phyloP scores from a whole-genome alignment of 2,329 filamentous ascomycete species.

The Rugonectria rugulosa region DNA sequence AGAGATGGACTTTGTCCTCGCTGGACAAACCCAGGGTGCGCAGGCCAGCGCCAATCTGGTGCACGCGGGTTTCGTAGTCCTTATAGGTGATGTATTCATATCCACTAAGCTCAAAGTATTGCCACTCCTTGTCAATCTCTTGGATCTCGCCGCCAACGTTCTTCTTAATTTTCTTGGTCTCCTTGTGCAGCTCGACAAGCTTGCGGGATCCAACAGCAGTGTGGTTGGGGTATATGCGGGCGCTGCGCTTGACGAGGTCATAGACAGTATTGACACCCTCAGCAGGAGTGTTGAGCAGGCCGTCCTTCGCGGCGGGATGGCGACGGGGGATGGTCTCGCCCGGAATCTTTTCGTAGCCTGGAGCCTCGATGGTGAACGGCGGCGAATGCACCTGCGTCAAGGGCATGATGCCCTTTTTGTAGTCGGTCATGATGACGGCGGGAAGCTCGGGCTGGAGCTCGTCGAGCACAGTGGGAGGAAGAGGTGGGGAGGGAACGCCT shows the following conservation, averaged over 20 bases:
- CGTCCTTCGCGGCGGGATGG: slow-evolving; percentile 74
- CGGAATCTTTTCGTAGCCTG: slow-evolving; percentile 71
- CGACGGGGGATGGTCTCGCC: slow-evolving; percentile 88
- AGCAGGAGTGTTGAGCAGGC: slow-evolving; percentile 70
- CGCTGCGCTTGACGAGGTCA: slow-evolving; percentile 77
- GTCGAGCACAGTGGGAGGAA: slow-evolving; percentile 15
- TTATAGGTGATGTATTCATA: slow-evolving; percentile 81
- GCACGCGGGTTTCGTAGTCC: slow-evolving; percentile 76
- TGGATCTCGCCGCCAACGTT: slow-evolving; percentile 80
- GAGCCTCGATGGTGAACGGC: slow-evolving; percentile 77
- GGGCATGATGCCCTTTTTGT: slow-evolving; percentile 56
- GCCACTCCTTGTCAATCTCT: slow-evolving; percentile 90
- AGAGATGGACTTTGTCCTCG: slow-evolving; percentile 78
- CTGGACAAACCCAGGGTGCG: slow-evolving; percentile 75
- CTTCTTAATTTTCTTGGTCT: slow-evolving; percentile 91
- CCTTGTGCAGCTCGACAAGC: slow-evolving; percentile 79
- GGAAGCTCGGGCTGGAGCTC: slow-evolving; percentile 23
- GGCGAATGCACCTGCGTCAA: slow-evolving; percentile 70
- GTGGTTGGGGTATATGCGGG: slow-evolving; percentile 67
- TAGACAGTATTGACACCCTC: slow-evolving; percentile 79
- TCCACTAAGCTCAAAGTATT: slow-evolving; percentile 82
- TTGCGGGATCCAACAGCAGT: slow-evolving; percentile 75
- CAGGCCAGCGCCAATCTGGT: slow-evolving; percentile 76
- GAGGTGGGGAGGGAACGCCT: slow-evolving; percentile 10
- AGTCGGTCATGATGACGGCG: slow-evolving; percentile 40